Percentiles rank a stretch among this genome's conserved stretches.
phyloP scores from a whole-genome alignment of 2,329 filamentous ascomycete species.

The Penicillium sp. region DNA sequence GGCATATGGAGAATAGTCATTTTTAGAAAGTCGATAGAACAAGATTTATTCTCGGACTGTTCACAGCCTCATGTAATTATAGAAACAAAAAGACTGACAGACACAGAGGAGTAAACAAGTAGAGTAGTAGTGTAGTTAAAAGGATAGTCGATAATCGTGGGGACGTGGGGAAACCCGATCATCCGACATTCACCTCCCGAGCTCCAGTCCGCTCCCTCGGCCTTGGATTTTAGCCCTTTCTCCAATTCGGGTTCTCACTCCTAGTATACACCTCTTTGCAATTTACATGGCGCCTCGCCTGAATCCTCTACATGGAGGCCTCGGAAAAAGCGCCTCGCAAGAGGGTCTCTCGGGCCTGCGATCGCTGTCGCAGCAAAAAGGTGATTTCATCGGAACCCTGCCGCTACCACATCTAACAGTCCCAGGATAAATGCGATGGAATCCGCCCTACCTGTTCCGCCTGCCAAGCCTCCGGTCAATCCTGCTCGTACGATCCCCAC shows the following conservation, averaged over 20 bases:
- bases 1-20: not conserved
- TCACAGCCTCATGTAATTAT: not conserved
- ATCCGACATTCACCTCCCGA: not conserved
- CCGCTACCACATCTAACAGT: not conserved
- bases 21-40: too few species aligned
- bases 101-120: too few species aligned
- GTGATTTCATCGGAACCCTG: slow-evolving; percentile 18
- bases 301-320: slow-evolving; percentile 39
- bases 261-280: too few species aligned
- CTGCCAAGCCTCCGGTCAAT: slow-evolving; percentile 41
- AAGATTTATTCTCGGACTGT: not conserved
- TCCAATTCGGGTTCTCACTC: not conserved
- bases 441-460: slow-evolving; percentile 45
- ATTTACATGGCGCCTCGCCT: slow-evolving; percentile 28
- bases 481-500: slow-evolving; percentile 47
- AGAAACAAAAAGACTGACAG: not conserved
- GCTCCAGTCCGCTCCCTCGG: not conserved
- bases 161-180: not conserved
- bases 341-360: slow-evolving; percentile 49
- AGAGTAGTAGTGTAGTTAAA: not conserved
- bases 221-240: too few species aligned
- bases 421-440: slow-evolving; percentile 47
- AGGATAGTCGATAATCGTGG: not conserved
- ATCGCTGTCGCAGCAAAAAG: slow-evolving; percentile 49
- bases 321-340: slow-evolving; percentile 42